phyloP scores from a whole-genome alignment of 441 rosid species.

The Pelargonium citronellum region DNA sequence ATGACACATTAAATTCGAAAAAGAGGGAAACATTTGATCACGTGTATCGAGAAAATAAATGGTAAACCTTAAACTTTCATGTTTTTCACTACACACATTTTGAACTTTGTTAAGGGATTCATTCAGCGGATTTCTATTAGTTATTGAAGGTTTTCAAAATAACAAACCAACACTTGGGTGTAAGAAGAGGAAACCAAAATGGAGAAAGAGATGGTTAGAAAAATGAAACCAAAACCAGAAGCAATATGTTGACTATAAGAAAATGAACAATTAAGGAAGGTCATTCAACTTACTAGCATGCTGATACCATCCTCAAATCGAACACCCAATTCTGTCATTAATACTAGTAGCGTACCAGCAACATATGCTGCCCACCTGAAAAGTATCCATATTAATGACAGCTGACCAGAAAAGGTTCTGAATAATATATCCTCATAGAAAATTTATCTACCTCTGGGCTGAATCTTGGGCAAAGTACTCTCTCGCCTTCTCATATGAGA shows the following conservation, averaged over 20 bases:
- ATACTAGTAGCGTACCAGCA: slow-evolving; percentile 92
- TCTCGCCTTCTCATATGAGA: slow-evolving; percentile 83
- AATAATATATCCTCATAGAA: slow-evolving; percentile 10
- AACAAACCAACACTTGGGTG: neutral
- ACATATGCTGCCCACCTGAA: slow-evolving; percentile 99
- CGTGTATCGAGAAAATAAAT: neutral
- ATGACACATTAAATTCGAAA: neutral
- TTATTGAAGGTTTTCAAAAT: neutral
- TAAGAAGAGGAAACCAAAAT: neutral
- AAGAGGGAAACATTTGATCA: neutral
- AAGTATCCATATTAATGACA: slow-evolving; percentile 5
- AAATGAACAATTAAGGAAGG: neutral
- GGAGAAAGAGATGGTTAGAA: neutral
- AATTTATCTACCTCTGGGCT: slow-evolving; percentile 68
- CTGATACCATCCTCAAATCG: slow-evolving; percentile 87
- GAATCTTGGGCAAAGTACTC: slow-evolving; percentile 87
- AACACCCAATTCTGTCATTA: slow-evolving; percentile 88
- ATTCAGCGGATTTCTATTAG: neutral
- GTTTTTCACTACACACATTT: neutral
- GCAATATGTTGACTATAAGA: neutral
- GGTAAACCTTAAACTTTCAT: neutral
- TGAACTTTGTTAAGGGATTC: neutral
- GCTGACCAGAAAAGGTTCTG: slow-evolving; percentile 14
- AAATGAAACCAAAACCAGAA: neutral
- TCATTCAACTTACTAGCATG: slow-evolving; percentile 51